Percentiles rank a stretch among this genome's conserved stretches.
These are phyloP conservation scores for Tylopilus sp. DNA, from an alignment of 768 basidiomycete genomes.

Conservation along the genomic window DNA sequence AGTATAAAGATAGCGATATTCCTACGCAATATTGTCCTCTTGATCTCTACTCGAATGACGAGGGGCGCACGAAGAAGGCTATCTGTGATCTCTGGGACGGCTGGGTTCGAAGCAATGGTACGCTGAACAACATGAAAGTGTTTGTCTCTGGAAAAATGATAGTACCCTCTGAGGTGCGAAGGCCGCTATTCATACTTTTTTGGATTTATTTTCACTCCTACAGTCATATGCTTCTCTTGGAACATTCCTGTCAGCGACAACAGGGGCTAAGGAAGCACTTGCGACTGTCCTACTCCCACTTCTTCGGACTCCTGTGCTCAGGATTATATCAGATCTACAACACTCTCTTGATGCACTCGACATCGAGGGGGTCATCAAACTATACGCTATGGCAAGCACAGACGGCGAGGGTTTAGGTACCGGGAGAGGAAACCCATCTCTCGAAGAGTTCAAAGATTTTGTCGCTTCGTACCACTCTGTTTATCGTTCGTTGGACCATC, in stretches of 20 bases:
- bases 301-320: conserved; percentile 49
- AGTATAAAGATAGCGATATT: conserved; percentile 31
- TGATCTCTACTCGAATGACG: conserved; percentile 79
- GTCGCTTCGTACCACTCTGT: conserved; percentile 47
- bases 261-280: conserved; percentile 48
- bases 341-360: conserved; percentile 77
- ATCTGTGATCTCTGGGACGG: conserved; percentile 66
- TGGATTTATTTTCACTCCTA: neutral
- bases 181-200: neutral
- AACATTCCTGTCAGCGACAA: conserved; percentile 15
- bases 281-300: conserved; percentile 45
- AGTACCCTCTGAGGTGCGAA: conserved; percentile 53
- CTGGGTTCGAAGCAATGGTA: conserved; percentile 65
- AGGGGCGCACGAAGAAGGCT: conserved; percentile 58
- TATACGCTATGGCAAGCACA: conserved; percentile 29
- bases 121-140: conserved; percentile 78
- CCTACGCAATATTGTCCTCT: conserved; percentile 74
- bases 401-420: conserved; percentile 25
- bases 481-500: conserved; percentile 35
- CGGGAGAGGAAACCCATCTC: conserved; percentile 47
- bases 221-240: conserved; percentile 9
- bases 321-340: conserved; percentile 58
- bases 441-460: conserved; percentile 66
- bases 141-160: conserved; percentile 67
- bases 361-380: conserved; percentile 70